Percentiles rank a stretch among this genome's conserved stretches.
These are phyloP conservation scores for Triticum monococcum DNA, from an alignment of 176 grass and related monocot species.

Conservation along the genomic window DNA sequence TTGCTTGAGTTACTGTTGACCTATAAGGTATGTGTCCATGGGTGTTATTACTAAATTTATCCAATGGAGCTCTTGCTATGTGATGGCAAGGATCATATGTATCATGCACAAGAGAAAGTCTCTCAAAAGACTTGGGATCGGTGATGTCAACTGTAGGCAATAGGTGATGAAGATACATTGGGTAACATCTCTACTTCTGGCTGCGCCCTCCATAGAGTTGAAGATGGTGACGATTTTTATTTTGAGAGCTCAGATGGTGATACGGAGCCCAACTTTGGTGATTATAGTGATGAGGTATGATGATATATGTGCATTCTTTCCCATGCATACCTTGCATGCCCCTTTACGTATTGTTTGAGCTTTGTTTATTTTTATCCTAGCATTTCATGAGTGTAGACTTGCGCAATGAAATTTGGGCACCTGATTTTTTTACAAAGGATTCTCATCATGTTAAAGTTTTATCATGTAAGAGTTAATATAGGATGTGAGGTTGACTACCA, in stretches of 20 bases:
- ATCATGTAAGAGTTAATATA: background rate
- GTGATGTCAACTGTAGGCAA: conserved; percentile 40
- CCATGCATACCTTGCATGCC: background rate
- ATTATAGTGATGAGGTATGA: conserved; percentile 62
- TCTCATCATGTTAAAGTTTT: background rate
- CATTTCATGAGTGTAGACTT: background rate
- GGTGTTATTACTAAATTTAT: conserved; percentile 10
- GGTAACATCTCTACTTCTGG: conserved; percentile 24
- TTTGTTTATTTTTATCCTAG: background rate
- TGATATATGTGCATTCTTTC: background rate
- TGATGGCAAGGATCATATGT: background rate
- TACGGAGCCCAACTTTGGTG: conserved; percentile 2
- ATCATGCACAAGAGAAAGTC: no score
- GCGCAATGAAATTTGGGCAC: background rate
- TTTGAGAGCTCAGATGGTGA: conserved; percentile 45
- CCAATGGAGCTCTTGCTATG: background rate
- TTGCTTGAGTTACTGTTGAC: conserved; percentile 73
- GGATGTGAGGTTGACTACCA: background rate
- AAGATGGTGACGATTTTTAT: conserved; percentile 31
- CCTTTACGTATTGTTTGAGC: background rate
- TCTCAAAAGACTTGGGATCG: background rate
- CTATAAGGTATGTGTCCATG: conserved; percentile 35
- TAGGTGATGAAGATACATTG: conserved; percentile 36
- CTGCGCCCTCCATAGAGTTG: conserved; percentile 11
- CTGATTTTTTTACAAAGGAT: background rate